Evolutionary conservation across 108 stramenopile genomes (phyloP).

Genomic region (Nitzschia sp.): DNA sequence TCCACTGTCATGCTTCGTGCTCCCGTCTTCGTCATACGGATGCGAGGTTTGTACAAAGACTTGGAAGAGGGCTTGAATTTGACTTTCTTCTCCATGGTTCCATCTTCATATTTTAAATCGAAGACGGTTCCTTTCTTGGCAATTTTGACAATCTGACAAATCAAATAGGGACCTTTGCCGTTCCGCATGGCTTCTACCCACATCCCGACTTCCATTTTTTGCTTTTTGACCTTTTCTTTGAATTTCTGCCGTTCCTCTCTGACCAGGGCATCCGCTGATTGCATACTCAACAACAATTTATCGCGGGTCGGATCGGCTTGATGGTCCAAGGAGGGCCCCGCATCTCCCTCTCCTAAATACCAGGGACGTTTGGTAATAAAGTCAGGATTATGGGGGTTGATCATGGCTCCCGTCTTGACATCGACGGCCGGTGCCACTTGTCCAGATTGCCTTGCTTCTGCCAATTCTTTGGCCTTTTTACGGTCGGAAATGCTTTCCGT

Average conservation of each 20-base stretch:
- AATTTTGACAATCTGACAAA: slow-evolving; percentile 80
- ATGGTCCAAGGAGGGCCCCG: slow-evolving; percentile 91
- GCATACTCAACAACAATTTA: slow-evolving; percentile 43
- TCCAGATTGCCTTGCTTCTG: slow-evolving; percentile 82
- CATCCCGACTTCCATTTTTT: slow-evolving; percentile 66
- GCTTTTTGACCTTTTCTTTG: slow-evolving; percentile 38
- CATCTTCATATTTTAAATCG: slow-evolving; percentile 84
- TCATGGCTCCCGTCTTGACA: slow-evolving; percentile 89
- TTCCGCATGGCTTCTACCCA: slow-evolving; percentile 90
- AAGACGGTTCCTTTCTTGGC: slow-evolving; percentile 61
- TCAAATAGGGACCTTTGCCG: slow-evolving; percentile 79
- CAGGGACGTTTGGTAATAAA: slow-evolving; percentile 98
- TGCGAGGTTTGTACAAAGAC: slow-evolving; percentile 75
- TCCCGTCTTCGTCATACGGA: slow-evolving; percentile 87
- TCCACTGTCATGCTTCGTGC: slow-evolving; percentile 44
- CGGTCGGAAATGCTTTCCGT: slow-evolving; percentile 68
- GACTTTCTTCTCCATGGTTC: slow-evolving; percentile 68
- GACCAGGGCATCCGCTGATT: slow-evolving; percentile 62
- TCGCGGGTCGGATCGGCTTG: slow-evolving; percentile 63
- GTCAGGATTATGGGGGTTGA: slow-evolving; percentile 99
- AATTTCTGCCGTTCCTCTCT: slow-evolving; percentile 53
- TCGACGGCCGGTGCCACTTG: slow-evolving; percentile 84
- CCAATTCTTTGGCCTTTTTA: slow-evolving; percentile 59
- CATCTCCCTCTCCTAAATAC: slow-evolving; percentile 88
- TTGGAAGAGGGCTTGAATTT: slow-evolving; percentile 44